Percentiles rank a stretch among this genome's conserved stretches.
These are phyloP conservation scores for Sporormia fimetaria DNA, from an alignment of 495 filamentous ascomycete species.

Conservation along the genomic window DNA sequence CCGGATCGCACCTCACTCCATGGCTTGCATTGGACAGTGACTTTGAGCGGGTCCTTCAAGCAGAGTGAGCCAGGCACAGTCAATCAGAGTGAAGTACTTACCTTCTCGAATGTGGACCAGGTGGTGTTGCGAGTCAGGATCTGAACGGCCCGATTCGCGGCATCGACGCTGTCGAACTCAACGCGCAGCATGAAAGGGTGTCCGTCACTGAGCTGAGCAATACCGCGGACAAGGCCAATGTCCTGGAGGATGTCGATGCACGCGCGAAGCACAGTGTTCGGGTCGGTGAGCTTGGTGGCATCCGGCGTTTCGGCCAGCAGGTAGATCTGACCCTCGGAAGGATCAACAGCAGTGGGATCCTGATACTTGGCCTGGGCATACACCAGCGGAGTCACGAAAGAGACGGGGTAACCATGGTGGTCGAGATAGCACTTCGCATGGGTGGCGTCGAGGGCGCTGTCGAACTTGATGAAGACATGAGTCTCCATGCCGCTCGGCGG, in stretches of 20 bases:
- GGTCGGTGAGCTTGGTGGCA: not conserved
- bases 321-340: slow-evolving; percentile 14
- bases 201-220: not conserved
- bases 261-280: not conserved
- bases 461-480: slow-evolving; percentile 11
- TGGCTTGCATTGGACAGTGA: not conserved
- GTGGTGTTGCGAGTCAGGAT: not conserved
- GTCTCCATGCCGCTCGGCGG: slow-evolving; percentile 3
- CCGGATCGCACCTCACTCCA: not conserved
- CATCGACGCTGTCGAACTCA: slow-evolving; percentile 14
- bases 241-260: not conserved
- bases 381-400: slow-evolving; percentile 3
- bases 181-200: slow-evolving; percentile 6
- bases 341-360: slow-evolving; percentile 1
- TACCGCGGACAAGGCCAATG: not conserved
- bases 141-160: slow-evolving; percentile 2
- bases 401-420: not conserved
- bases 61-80: not conserved
- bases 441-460: slow-evolving; percentile 6
- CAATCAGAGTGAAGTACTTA: no score
- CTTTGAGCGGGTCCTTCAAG: not conserved
- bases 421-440: slow-evolving; percentile 3
- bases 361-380: slow-evolving; percentile 8
- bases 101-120: not conserved
- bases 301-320: not conserved